Conservation (phyloP, 306 rosid genomes). For the Prunus mira region DNA sequence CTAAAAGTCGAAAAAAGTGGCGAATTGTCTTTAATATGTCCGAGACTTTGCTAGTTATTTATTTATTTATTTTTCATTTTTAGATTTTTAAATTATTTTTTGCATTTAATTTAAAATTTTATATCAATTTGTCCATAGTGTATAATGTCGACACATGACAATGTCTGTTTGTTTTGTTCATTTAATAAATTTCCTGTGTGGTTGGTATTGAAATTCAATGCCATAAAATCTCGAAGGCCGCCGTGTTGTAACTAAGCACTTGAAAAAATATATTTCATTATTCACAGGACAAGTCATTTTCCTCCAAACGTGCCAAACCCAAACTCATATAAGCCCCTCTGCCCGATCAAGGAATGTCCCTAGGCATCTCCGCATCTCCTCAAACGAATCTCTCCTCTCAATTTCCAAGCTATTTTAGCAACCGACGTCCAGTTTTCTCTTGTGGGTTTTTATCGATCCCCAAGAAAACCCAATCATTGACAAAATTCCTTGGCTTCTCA, state of each 20-base stretch:
- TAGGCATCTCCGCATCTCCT: conserved; percentile 30
- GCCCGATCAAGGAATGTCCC: not conserved
- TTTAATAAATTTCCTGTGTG: too few relatives aligned
- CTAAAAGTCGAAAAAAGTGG: too few relatives aligned
- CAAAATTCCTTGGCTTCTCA: not conserved
- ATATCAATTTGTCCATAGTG: not conserved
- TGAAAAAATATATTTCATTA: not conserved
- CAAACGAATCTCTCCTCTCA: conserved; percentile 14
- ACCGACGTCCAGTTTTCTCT: not conserved
- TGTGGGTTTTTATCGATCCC: not conserved
- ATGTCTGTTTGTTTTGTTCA: too few relatives aligned
- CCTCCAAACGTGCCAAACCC: not conserved
- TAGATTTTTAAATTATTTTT: too few relatives aligned
- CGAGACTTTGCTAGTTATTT: too few relatives aligned
- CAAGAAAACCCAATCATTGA: not conserved
- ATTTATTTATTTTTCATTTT: too few relatives aligned
- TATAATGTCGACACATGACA: not conserved
- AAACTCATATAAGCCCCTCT: too few relatives aligned
- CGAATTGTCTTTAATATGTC: too few relatives aligned
- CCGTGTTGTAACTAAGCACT: not conserved
- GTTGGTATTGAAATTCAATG: too few relatives aligned
- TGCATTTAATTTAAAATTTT: not conserved
- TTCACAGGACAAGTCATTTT: not conserved
- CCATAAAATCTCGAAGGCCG: not conserved
- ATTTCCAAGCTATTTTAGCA: not conserved